Evolutionary conservation across 345 rosid genomes (phyloP).

Genomic region (Draba incana): DNA sequence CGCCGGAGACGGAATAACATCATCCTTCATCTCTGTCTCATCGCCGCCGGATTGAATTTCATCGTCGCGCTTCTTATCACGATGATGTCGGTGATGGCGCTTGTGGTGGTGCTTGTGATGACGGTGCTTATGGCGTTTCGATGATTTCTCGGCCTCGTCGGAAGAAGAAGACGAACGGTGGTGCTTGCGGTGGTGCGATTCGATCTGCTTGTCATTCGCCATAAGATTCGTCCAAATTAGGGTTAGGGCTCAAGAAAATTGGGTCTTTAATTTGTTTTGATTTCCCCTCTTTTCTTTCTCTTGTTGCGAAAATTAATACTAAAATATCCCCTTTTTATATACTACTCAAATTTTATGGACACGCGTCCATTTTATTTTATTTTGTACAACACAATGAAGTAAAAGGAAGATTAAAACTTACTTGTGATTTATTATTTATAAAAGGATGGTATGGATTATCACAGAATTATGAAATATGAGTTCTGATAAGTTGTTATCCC

Average conservation of each 20-base stretch:
- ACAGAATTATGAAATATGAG: too few relatives aligned
- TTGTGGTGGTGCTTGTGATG: constrained; percentile 56
- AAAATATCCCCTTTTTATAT: too few relatives aligned
- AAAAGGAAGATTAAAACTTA: too few relatives aligned
- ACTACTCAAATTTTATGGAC: too few relatives aligned
- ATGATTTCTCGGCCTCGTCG: constrained; percentile 61
- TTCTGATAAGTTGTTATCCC: too few relatives aligned
- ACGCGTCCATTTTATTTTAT: too few relatives aligned
- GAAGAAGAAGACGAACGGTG: constrained; percentile 51
- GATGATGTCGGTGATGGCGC: constrained; percentile 64
- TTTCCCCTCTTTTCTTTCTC: neutral
- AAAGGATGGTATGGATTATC: too few relatives aligned
- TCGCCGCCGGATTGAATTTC: constrained; percentile 44
- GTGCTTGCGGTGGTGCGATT: constrained; percentile 72
- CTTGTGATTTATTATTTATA: too few relatives aligned
- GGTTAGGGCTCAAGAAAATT: constrained; percentile 44
- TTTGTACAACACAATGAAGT: too few relatives aligned
- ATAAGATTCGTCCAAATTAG: constrained; percentile 46
- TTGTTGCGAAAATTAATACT: neutral
- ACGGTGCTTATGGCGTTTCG: constrained; percentile 83
- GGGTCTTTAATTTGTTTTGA: constrained; percentile 8
- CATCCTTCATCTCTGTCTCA: constrained; percentile 32
- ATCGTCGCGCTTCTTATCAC: constrained; percentile 62
- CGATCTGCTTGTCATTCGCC: constrained; percentile 56
- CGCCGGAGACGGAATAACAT: constrained; percentile 23